Base-by-base conservation (phyloP, 2,329 filamentous ascomycete species). In the Cercospora sesami region DNA sequence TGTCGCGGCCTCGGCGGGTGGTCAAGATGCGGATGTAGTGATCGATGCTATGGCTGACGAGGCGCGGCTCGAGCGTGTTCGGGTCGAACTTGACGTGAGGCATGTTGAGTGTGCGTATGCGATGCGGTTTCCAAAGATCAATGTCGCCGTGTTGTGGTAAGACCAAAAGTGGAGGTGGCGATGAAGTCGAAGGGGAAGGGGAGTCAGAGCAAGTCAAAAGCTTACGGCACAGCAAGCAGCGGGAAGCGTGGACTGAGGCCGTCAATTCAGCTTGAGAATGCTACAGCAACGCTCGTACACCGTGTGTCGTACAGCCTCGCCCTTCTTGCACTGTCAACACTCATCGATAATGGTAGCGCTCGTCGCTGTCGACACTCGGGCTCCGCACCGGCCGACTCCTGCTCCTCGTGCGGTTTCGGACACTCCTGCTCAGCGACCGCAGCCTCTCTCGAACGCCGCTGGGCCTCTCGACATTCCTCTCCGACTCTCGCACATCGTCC, bases 401-500 rank as follows among this genome's bases (percentile, higher is more conserved):
- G 39, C 66, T 68, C 48, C 66, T 65, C 14, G 51, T 58, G 12
- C 66, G 42, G 9, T 57, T 26, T 18, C 26, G 31, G 12, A 62
- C 66, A 16, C 68, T 64, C 61, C 66, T 39, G 39, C 65, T 68
- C 60, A 69, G 21, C 23, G 65, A 68, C n/a, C 68, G 51, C 33
- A 68, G 26, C 31, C 65, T 61, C n/a, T 69, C 68, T 23, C 65
- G 28, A 12, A 68, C 39, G 3, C 68, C 66, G 45, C 55, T 53
- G 26, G 58, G 36, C 39, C 39, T 45, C 51, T 61, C 57, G 9
- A 58, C 64, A 42, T 70, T 62, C 26, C 68, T 64, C n/a, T 62
- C 64, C n/a, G 36, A 65, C 53, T 33, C 61, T 16, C 69, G 45
- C 10, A 66, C 66, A 55, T 73, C 68, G 21, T 69, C 63, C 67